These are phyloP conservation scores for Lactuca sativa DNA, from an alignment of 129 eudicot species.

Conservation along the genomic window DNA sequence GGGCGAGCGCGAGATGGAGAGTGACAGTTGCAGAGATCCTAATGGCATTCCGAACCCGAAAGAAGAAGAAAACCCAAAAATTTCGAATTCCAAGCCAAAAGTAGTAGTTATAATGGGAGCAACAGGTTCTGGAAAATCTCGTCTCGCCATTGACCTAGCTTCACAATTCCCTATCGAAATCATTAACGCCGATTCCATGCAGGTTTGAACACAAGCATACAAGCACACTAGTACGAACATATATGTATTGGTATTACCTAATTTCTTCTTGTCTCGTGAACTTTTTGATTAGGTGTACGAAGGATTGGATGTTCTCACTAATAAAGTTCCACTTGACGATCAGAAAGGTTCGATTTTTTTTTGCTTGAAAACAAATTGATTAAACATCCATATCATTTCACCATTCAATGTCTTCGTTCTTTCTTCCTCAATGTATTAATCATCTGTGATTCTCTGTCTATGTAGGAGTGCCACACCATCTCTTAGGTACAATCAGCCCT, in stretches of 20 bases:
- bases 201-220: conserved; percentile 33
- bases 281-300: conserved; percentile 52
- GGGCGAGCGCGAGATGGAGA: conserved; percentile 13
- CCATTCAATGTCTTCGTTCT: conserved; percentile 1
- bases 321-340: conserved; percentile 73
- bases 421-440: not conserved
- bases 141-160: conserved; percentile 79
- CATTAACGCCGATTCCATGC: conserved; percentile 97
- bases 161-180: conserved; percentile 75
- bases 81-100: conserved; percentile 46
- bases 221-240: not conserved
- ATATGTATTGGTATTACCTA: no score
- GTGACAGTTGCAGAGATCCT: conserved; percentile 11
- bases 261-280: not conserved
- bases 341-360: conserved; percentile 56
- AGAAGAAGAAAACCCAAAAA: conserved; percentile 6
- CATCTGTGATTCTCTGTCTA: not conserved
- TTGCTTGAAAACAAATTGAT: not conserved
- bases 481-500: conserved; percentile 80
- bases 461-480: conserved; percentile 90
- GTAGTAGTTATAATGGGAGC: conserved; percentile 96
- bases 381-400: not conserved
- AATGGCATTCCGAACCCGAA: not conserved
- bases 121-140: conserved; percentile 89
- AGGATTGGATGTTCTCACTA: conserved; percentile 89